phyloP scores from a whole-genome alignment of 495 filamentous ascomycete species.

The Talaromyces trachyspermus region DNA sequence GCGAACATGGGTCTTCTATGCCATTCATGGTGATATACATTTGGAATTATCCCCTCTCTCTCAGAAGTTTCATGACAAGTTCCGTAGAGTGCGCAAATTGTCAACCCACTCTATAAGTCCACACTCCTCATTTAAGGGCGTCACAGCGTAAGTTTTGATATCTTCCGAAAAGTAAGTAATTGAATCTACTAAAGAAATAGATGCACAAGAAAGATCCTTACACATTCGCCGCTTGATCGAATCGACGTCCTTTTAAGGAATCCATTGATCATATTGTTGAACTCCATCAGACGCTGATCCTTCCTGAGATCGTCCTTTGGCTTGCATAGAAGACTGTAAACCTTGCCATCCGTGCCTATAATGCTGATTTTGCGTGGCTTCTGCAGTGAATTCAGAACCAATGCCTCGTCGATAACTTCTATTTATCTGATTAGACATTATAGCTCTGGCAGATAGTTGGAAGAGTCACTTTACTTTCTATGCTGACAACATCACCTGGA shows the following conservation, averaged over 20 bases:
- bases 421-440: constrained; percentile 12
- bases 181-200: background rate
- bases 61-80: constrained; percentile 74
- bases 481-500: constrained; percentile 55
- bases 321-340: constrained; percentile 88
- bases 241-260: constrained; percentile 86
- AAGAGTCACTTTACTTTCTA: constrained; percentile 36
- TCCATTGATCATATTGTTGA: constrained; percentile 95
- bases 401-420: constrained; percentile 73
- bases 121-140: constrained; percentile 94
- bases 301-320: constrained; percentile 97
- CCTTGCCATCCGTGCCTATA: constrained; percentile 76
- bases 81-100: constrained; percentile 84
- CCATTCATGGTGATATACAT: constrained; percentile 16
- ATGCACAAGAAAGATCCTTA: constrained; percentile 20
- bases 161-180: constrained; percentile 41
- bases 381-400: constrained; percentile 85
- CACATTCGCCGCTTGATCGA: constrained; percentile 74
- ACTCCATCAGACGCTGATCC: constrained; percentile 97
- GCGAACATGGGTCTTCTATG: constrained; percentile 1
- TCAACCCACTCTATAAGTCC: constrained; percentile 99
- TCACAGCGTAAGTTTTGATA: constrained; percentile 95
- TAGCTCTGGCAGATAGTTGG: too few species aligned
- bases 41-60: constrained; percentile 58
- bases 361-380: constrained; percentile 87